A percentile compares a stretch with the other conserved stretches of the same genome.
Evolutionary conservation across 148 eudicot genomes (phyloP).

Genomic region (Chenopodium suecicum): DNA sequence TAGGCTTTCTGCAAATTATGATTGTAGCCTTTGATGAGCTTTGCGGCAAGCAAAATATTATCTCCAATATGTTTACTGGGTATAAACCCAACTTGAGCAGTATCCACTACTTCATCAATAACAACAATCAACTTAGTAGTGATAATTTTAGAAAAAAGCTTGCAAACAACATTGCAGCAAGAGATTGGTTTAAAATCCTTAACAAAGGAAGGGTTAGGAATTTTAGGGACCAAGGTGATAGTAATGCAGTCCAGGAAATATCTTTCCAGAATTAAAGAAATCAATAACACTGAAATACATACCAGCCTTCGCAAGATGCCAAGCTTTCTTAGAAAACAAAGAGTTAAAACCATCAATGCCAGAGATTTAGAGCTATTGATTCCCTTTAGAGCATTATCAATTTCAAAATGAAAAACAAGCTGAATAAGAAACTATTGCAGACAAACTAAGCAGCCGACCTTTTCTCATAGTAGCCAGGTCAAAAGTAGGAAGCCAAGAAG

Average conservation of each 20-base stretch:
- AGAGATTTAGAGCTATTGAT: neutral
- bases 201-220: neutral
- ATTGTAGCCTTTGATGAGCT: neutral
- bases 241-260: neutral
- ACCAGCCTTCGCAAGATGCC: neutral
- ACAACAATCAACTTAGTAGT: neutral
- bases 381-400: neutral
- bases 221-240: neutral
- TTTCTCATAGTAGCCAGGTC: too few relatives aligned
- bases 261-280: neutral
- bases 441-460: too few relatives aligned
- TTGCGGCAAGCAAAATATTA: neutral
- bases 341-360: neutral
- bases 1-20: neutral
- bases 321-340: neutral
- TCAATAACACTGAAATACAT: neutral
- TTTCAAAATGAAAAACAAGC: too few relatives aligned
- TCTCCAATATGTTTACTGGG: neutral
- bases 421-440: too few relatives aligned
- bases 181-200: neutral
- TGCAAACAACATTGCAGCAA: neutral
- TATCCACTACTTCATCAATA: neutral
- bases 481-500: too few relatives aligned
- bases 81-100: neutral
- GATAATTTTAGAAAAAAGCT: neutral